Percentiles rank a stretch among this genome's conserved stretches.
Conservation (phyloP, 1,284 basidiomycete genomes). For the Cutaneotrichosporon sp. region DNA sequence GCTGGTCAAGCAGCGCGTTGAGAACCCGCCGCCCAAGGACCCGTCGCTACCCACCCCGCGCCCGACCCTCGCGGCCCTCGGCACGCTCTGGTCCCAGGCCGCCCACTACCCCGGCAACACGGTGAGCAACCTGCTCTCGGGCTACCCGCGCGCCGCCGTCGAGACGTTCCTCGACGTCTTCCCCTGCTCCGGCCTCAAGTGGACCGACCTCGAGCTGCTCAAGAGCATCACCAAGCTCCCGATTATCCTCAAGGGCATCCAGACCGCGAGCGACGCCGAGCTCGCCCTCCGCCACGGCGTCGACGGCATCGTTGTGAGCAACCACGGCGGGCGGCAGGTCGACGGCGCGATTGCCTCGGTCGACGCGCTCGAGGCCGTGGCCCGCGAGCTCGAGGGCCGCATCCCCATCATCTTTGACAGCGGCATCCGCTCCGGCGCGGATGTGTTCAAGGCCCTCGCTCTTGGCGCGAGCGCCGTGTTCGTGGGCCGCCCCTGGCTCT, state of each 20-base stretch:
- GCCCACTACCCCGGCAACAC: constrained; percentile 17
- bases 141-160: constrained; percentile 14
- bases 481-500: constrained; percentile 55
- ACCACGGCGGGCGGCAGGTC: constrained; percentile 80
- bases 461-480: constrained; percentile 49
- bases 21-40: not conserved
- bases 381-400: constrained; percentile 54
- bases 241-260: constrained; percentile 67
- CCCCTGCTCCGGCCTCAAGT: constrained; percentile 15
- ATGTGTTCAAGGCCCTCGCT: constrained; percentile 68
- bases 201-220: constrained; percentile 19
- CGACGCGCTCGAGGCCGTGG: constrained; percentile 61
- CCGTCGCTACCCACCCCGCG: not conserved
- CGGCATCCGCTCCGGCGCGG: constrained; percentile 71
- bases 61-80: constrained; percentile 13
- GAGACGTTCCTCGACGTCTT: constrained; percentile 25
- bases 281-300: constrained; percentile 64
- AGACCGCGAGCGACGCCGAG: constrained; percentile 66
- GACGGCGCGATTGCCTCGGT: constrained; percentile 75
- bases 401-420: constrained; percentile 73
- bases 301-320: constrained; percentile 76
- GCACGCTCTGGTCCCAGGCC: constrained; percentile 11
- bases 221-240: constrained; percentile 41
- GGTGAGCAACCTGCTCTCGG: constrained; percentile 9
- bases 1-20: constrained; percentile 14